phyloP scores from a whole-genome alignment of 345 rosid species.

The Odontarrhena argentea region DNA sequence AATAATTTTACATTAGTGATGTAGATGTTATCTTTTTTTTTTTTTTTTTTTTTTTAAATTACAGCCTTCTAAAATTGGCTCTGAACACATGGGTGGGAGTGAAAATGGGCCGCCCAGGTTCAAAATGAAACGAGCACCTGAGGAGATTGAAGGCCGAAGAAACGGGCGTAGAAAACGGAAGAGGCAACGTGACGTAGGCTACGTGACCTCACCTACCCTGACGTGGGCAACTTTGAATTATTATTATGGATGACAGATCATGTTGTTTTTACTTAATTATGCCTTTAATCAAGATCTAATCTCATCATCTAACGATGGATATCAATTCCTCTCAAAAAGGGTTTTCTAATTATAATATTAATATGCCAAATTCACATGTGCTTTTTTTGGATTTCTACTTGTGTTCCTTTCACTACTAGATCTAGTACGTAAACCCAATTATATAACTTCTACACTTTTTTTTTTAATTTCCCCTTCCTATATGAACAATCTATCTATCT shows the following conservation, averaged over 20 bases:
- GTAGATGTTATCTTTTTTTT: too few relatives aligned
- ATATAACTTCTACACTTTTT: background rate
- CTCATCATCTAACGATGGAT: slow-evolving; percentile 31
- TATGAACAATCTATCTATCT: background rate
- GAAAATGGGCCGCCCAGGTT: background rate
- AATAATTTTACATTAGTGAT: too few relatives aligned
- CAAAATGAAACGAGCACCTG: slow-evolving; percentile 19
- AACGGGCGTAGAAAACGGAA: slow-evolving; percentile 32
- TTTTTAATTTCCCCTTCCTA: background rate
- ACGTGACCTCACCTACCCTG: slow-evolving; percentile 22
- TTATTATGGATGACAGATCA: slow-evolving; percentile 35
- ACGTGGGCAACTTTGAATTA: background rate
- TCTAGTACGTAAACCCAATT: slow-evolving; percentile 4
- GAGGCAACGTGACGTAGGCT: slow-evolving; percentile 28
- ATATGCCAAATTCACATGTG: slow-evolving; percentile 14
- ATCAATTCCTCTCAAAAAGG: slow-evolving; percentile 7
- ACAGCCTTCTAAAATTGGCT: too few relatives aligned
- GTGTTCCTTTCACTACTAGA: background rate
- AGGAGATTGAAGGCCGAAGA: slow-evolving; percentile 22
- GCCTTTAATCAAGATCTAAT: slow-evolving; percentile 21
- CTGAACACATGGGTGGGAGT: background rate
- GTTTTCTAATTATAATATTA: slow-evolving; percentile 5
- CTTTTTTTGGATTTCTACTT: background rate
- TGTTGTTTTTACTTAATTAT: background rate
- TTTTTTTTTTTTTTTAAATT: too few relatives aligned